Conservation (phyloP, 371 early-diverging fungal genomes). For the Nematocida ironsii region DNA sequence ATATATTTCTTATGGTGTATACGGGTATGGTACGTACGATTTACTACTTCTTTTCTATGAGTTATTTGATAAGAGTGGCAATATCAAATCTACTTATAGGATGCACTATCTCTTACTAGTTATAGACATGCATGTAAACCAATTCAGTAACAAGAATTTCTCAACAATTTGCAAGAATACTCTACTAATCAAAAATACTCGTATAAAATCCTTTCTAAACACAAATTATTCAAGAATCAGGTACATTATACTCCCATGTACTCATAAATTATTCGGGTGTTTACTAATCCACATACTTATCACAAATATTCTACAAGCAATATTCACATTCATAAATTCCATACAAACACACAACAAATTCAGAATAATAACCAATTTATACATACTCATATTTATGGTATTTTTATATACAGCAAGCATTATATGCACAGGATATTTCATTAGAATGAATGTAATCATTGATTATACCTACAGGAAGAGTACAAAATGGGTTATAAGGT, state of each 20-base stretch:
- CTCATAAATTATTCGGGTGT: not conserved
- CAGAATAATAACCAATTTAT: no score
- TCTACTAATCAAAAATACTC: not conserved
- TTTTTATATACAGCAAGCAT: no score
- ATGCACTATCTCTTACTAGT: not conserved
- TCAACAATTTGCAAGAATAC: not conserved
- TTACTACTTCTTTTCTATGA: slow-evolving; percentile 31
- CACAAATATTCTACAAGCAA: not conserved
- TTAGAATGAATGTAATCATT: no score
- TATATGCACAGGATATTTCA: no score
- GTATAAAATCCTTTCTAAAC: not conserved
- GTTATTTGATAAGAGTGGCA: not conserved
- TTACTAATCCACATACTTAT: not conserved
- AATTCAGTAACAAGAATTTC: not conserved
- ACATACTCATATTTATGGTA: no score
- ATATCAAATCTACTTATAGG: not conserved
- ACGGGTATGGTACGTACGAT: slow-evolving; percentile 24
- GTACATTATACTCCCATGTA: not conserved
- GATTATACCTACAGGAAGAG: no score
- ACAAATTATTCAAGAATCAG: not conserved
- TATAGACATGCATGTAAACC: slow-evolving; percentile 1
- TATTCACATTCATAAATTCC: no score
- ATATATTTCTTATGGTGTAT: slow-evolving; percentile 1
- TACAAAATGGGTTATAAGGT: no score
- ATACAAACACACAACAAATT: no score